Base-by-base conservation (phyloP, 2,329 filamentous ascomycete genomes). In the Dactylonectria macrodidyma region DNA sequence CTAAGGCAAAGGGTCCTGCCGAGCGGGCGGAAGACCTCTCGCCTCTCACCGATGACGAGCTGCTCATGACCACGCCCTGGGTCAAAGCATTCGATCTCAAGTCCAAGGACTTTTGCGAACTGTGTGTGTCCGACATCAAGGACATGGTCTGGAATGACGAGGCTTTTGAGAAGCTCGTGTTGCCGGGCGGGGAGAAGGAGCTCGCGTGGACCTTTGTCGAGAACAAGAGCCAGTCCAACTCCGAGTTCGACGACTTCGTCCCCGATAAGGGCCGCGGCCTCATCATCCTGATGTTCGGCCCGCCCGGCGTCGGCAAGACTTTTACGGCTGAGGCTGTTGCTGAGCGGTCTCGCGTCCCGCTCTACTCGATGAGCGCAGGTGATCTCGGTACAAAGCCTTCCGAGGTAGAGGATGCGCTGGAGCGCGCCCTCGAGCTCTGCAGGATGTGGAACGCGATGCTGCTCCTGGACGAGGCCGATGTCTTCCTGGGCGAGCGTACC, bases 391-490 rank as follows among this genome's bases (percentile, higher is more conserved):
- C 59, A 0, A 79, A 77, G 12, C 74, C 81, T 0, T 65, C 75
- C 3, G 73, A 76, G 1, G 79, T 84, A 16, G 81, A 85, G 68
- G 59, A 68, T 9, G 68, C 70, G 2, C 76, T 81, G 0, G 75
- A 77, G 4, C 78, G 77, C 19, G 79, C 81, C 0, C 73, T 82
- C 1, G 75, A 75, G 9, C 78, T 84, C 3, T 79, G 83, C 54
- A 88, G 92, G 5, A 71, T 83, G 41, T 85, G 83, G 83, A 78
- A 81, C 57, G 81, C 80, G 2, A 80, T 86, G 69, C 76, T 86
- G 2, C 77, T 86, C 0, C 73, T 84, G 1, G 83, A 84, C 52
- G 83, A 85, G 61, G 80, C 80, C 0, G 83, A 84, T 50, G 80
- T 85, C 1, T 85, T 85, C 66, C 76, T 86, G 7, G 76, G 76